Evolutionary conservation across 306 rosid species (phyloP).

Genomic region (Benincasa hispida): DNA sequence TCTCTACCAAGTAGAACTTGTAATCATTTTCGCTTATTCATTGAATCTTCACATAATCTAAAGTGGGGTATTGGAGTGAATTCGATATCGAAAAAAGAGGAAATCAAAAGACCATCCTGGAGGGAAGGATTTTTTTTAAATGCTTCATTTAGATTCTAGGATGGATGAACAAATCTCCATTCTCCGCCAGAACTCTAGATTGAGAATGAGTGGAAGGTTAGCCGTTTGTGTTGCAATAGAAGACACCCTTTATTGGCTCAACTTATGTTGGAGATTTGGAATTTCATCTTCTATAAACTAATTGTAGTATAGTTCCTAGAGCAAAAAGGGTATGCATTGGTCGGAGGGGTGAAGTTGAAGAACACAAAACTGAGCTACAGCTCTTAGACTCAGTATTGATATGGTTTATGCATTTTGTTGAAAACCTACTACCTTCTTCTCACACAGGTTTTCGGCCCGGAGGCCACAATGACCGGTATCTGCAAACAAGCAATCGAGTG

Average conservation of each 20-base stretch:
- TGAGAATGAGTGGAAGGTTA: not conserved
- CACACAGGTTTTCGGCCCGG: constrained; percentile 69
- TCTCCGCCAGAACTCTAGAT: not conserved
- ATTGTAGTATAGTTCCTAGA: not conserved
- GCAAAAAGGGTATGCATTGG: not conserved
- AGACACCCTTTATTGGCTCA: not conserved
- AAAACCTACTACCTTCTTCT: not conserved
- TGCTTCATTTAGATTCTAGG: not conserved
- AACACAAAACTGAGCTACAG: not conserved
- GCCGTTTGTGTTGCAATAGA: not conserved
- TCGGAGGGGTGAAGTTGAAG: not conserved
- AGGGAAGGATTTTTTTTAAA: not conserved
- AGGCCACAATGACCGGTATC: constrained; percentile 80
- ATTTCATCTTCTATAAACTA: not conserved
- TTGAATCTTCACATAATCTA: not conserved
- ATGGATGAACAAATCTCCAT: not conserved
- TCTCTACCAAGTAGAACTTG: not conserved
- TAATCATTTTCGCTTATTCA: not conserved
- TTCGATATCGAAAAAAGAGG: not conserved
- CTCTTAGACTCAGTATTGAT: not conserved
- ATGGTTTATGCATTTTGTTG: not conserved
- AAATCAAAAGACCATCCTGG: not conserved
- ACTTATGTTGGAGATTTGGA: not conserved
- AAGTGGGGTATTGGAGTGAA: not conserved
- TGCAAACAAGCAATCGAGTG: constrained; percentile 85